These are phyloP conservation scores for Tubosaeta sp. DNA, from an alignment of 768 basidiomycete species.

Conservation along the genomic window DNA sequence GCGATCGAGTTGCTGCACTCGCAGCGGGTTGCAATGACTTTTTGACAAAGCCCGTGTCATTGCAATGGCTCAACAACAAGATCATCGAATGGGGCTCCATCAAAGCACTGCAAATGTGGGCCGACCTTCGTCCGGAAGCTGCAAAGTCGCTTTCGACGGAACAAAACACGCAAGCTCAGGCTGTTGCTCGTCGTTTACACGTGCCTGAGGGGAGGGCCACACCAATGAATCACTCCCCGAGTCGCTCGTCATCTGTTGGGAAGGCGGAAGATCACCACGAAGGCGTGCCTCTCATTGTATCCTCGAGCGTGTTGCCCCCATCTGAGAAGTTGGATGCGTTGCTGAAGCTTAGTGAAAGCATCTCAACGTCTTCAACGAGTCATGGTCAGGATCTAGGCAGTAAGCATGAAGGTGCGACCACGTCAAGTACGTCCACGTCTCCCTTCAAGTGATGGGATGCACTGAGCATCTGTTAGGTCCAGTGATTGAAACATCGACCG, in stretches of 20 bases:
- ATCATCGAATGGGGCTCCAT: conserved; percentile 99
- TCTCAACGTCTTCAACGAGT: conserved; percentile 13
- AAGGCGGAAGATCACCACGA: conserved; percentile 19
- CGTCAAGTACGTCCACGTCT: conserved; percentile 19
- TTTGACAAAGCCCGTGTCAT: conserved; percentile 92
- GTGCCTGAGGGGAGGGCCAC: conserved; percentile 45
- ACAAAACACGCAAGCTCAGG: conserved; percentile 45
- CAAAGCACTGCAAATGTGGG: conserved; percentile 91
- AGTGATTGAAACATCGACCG: conserved; percentile 13
- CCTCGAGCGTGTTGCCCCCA: conserved; percentile 12
- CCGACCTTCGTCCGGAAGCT: conserved; percentile 66
- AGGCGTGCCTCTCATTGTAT: conserved; percentile 14
- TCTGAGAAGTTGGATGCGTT: conserved; percentile 25
- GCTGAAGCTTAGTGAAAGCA: conserved; percentile 19
- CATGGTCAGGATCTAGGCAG: neutral
- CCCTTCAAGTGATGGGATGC: neutral
- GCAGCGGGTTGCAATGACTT: conserved; percentile 99
- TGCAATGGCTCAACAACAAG: conserved; percentile 95
- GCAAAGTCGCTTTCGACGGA: conserved; percentile 43
- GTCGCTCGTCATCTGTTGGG: conserved; percentile 36
- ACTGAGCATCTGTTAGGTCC: conserved; percentile 22
- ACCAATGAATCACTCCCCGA: conserved; percentile 31
- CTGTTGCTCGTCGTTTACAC: conserved; percentile 44
- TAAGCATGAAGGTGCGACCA: conserved; percentile 24
- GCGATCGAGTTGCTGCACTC: conserved; percentile 93